Percentiles rank a stretch among this genome's conserved stretches.
Evolutionary conservation across 768 basidiomycete species (phyloP).

Genomic region (Mrakia hoshinonis): DNA sequence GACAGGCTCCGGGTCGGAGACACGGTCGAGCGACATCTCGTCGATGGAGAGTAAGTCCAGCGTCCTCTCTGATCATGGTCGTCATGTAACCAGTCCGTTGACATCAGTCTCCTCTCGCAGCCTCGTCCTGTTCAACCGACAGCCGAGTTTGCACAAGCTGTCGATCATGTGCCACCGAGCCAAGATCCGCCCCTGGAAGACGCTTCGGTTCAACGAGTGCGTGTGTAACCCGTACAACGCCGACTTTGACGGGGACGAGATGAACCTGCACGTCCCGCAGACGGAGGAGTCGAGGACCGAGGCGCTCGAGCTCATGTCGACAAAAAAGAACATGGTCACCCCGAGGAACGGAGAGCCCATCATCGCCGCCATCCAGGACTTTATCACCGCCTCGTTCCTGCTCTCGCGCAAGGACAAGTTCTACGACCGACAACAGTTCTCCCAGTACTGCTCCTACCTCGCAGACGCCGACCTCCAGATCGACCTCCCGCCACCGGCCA

Average conservation of each 20-base stretch:
- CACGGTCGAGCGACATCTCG: slow-evolving; percentile 84
- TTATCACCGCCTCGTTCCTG: slow-evolving; percentile 96
- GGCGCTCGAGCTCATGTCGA: slow-evolving; percentile 92
- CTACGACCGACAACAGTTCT: slow-evolving; percentile 87
- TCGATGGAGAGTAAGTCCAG: slow-evolving; percentile 70
- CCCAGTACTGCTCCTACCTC: slow-evolving; percentile 91
- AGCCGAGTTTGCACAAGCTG: slow-evolving; percentile 95
- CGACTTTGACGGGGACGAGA: slow-evolving; percentile 99
- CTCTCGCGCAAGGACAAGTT: slow-evolving; percentile 87
- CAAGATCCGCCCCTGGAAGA: slow-evolving; percentile 92
- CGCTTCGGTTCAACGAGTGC: slow-evolving; percentile 96
- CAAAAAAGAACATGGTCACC: slow-evolving; percentile 93
- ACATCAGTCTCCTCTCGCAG: slow-evolving; percentile 32
- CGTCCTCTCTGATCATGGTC: slow-evolving; percentile 5
- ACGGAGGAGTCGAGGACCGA: slow-evolving; percentile 97
- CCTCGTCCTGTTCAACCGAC: slow-evolving; percentile 94
- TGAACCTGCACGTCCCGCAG: slow-evolving; percentile 98
- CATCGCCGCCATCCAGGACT: slow-evolving; percentile 98
- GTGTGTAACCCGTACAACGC: slow-evolving; percentile 81
- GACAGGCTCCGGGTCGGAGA: slow-evolving; percentile 78
- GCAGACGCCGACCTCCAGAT: slow-evolving; percentile 84
- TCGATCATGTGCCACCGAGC: slow-evolving; percentile 98
- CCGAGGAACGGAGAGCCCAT: slow-evolving; percentile 98
- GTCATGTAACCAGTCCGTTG: not conserved
- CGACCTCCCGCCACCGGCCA: slow-evolving; percentile 88